Conservation (phyloP, 2,329 filamentous ascomycete species). For the Scedosporium aurantiacum region DNA sequence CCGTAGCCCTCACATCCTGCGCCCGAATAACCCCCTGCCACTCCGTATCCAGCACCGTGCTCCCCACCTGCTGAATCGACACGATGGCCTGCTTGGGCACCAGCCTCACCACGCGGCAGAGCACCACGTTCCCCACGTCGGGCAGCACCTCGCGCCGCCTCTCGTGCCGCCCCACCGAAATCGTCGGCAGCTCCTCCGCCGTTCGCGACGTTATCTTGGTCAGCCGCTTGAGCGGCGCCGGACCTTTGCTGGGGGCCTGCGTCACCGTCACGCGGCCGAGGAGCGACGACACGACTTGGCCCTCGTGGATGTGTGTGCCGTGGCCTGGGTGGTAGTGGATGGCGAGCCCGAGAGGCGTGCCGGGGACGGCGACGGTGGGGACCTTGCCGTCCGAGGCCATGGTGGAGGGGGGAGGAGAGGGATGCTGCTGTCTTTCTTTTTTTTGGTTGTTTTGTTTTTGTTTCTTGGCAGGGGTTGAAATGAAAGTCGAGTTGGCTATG, state of each 20-base stretch:
- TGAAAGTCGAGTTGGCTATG: not conserved
- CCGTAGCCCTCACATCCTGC: slow-evolving; percentile 88
- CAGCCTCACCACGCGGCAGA: slow-evolving; percentile 77
- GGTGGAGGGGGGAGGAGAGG: not conserved
- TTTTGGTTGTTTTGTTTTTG: not conserved
- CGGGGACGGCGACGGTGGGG: slow-evolving; percentile 60
- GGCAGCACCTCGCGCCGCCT: slow-evolving; percentile 64
- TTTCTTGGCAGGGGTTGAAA: not conserved
- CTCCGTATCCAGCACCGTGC: slow-evolving; percentile 61
- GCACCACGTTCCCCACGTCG: slow-evolving; percentile 66
- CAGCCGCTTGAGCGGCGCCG: slow-evolving; percentile 45
- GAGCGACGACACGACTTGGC: slow-evolving; percentile 70
- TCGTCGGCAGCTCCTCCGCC: slow-evolving; percentile 34
- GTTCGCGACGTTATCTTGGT: slow-evolving; percentile 42
- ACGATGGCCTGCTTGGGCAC: slow-evolving; percentile 76
- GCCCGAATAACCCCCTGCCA: slow-evolving; percentile 78
- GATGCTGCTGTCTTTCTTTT: not conserved
- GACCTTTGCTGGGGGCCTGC: slow-evolving; percentile 28
- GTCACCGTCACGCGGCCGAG: slow-evolving; percentile 57
- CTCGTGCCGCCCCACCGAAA: slow-evolving; percentile 42
- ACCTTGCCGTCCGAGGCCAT: slow-evolving; percentile 22
- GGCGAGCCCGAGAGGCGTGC: slow-evolving; percentile 63
- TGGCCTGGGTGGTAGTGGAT: slow-evolving; percentile 61
- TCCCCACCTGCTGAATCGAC: slow-evolving; percentile 72
- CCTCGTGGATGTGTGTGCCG: slow-evolving; percentile 72